Base-by-base conservation (phyloP, 129 eudicot genomes). In the Smallanthus sonchifolius region DNA sequence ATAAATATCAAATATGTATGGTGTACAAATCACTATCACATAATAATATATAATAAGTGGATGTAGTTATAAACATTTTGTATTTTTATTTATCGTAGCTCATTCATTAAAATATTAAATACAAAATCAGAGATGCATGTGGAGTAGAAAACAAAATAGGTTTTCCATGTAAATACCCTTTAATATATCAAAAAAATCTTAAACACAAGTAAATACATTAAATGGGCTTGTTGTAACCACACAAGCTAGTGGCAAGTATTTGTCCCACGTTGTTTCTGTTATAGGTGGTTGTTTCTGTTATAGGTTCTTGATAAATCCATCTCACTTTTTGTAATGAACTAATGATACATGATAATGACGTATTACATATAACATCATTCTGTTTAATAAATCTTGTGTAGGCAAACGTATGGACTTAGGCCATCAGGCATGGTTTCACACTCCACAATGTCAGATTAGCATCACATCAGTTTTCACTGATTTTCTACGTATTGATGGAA, bases 211-310 rank as follows among this genome's bases (percentile, higher is more conserved):
- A 14, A 49, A 67, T 28, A 51, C 10, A 64, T 49, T 72, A 10
- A 54, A 42, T 36, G 49, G 40, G 19, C 43, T 57, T 39, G 35
- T 34, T 65, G 67, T 40, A 34, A 43, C 83, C 83, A 79, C 78
- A 79, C 55, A 51, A 79, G 74, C 83, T 65, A 72, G 74, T 72
- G 83, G 83, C 78, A 54, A 52, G 36, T 72, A 55, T 19, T 11
- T 38, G 69, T 56, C 72, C 82, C 82, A 63, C 73, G 63, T 64
- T 62, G 28, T 49, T 72, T 78, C 65, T 11, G 71, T 71, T 72
- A 65, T 65, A 17, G 38, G 74, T 65, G n/a, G 63, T 64, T 62
- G 28, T 49, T 72, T 78, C 65, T 11, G 71, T 71, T 72, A 65
- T 65, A 17, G 38, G 74, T 65, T 24, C 61, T 34, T 40, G 63